Evolutionary conservation across 2,329 filamentous ascomycete genomes (phyloP), one percentile per base, ranked within the genome.

Genomic region (Cadophora gregata): DNA sequence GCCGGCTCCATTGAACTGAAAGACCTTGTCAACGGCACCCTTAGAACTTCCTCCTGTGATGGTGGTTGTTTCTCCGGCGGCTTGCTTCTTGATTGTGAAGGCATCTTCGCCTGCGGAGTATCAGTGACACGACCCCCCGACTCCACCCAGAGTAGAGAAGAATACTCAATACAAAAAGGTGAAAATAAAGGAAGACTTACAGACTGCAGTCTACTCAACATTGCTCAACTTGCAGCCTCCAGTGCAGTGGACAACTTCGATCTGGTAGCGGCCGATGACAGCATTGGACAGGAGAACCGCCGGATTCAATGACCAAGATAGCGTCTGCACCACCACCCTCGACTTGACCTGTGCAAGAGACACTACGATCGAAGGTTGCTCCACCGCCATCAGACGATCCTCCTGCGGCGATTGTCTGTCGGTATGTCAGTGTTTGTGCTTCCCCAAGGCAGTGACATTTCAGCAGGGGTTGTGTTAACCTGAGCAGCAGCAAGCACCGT

Each of bases 331-430:
- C 76, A 33, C 78, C 80, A 16, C 80, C 80, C 65, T 82, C 81
- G 19, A 64, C 62, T 70, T 83, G 80, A 19, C 79, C 80, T 24
- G 70, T 74, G 72, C 81, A 83, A 16, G 71, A 71, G 7, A 77
- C 76, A 53, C 78, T 76, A 67, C 81, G 79, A 66, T 81, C 81
- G 80, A 66, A 79, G 76, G 71, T 78, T 72, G 63, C 56, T 80
- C 83, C 82, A n/a, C 77, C 79, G 55, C 83, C 82, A 70, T 85
- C 82, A 69, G 83, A 83, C 29, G 71, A 76, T 48, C 76, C 76
- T 25, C 79, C 79, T 8, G 81, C 80, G 1, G 79, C 76, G 67
- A 84, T 79, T 31, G 81, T 81, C 70, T 80, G 14, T 21, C 10
- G n/a, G 10, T 8, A 47, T 47, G 19, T 47, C 21, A 47, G 42